These are phyloP conservation scores for Pyrenophora graminea DNA, from an alignment of 2,329 filamentous ascomycete species.

Conservation along the genomic window DNA sequence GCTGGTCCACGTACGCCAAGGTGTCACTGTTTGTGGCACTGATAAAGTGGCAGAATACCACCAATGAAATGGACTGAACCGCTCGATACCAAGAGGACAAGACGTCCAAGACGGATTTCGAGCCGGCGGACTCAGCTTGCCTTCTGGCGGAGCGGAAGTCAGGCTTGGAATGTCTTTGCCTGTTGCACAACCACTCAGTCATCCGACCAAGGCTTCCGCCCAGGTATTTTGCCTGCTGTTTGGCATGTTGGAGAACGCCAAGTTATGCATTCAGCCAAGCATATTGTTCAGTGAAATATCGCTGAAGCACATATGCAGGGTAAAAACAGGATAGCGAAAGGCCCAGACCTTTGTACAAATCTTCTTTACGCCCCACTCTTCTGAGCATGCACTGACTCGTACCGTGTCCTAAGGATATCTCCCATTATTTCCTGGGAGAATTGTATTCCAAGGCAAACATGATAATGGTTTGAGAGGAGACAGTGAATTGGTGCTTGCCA, in stretches of 20 bases:
- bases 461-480: too few species aligned
- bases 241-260: not conserved
- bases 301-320: too few species aligned
- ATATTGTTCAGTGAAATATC: not conserved
- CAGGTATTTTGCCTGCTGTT: not conserved
- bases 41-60: slow-evolving; percentile 9
- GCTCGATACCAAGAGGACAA: slow-evolving; percentile 27
- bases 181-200: slow-evolving; percentile 9
- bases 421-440: too few species aligned
- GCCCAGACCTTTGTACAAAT: too few species aligned
- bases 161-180: slow-evolving; percentile 2
- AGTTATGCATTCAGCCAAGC: not conserved
- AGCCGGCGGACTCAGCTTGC: slow-evolving; percentile 15
- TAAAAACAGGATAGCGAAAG: too few species aligned
- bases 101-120: slow-evolving; percentile 28
- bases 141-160: slow-evolving; percentile 22
- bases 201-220: slow-evolving; percentile 14
- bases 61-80: slow-evolving; percentile 15
- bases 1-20: slow-evolving; percentile 37
- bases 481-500: too few species aligned
- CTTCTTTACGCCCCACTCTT: too few species aligned
- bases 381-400: too few species aligned
- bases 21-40: slow-evolving; percentile 9
- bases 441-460: too few species aligned
- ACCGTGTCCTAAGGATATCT: too few species aligned